Conservation (phyloP, 306 rosid genomes). For the Inga leiocalycina region DNA sequence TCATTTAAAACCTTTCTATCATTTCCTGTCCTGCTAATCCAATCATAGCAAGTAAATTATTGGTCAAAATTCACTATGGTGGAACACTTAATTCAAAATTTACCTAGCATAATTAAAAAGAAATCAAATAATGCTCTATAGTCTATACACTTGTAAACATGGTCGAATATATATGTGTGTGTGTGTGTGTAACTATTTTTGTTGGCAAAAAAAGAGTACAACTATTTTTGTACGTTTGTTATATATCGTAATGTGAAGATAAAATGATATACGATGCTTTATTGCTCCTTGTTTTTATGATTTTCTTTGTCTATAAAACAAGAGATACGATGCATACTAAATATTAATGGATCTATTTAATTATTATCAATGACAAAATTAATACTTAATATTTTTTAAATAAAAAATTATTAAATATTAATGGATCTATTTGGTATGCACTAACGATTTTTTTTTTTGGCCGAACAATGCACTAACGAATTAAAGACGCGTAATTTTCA, state of each 20-base stretch:
- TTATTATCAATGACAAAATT: neutral
- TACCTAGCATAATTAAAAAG: neutral
- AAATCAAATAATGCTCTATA: neutral
- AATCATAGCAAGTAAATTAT: conserved; percentile 3
- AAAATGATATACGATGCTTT: no score
- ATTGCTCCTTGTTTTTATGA: no score
- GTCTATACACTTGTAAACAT: neutral
- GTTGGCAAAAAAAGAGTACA: neutral
- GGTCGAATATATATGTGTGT: neutral
- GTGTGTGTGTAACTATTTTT: no score
- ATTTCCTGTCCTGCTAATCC: conserved; percentile 6
- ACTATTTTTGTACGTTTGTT: neutral
- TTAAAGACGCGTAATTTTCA: neutral
- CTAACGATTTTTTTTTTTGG: no score
- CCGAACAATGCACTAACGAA: neutral
- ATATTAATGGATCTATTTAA: neutral
- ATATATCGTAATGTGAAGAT: neutral
- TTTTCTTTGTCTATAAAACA: no score
- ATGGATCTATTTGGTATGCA: no score
- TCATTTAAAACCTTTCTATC: neutral
- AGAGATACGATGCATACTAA: neutral
- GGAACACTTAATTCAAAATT: neutral
- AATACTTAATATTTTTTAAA: neutral
- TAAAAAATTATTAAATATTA: neutral
- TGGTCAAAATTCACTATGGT: neutral